phyloP scores from a whole-genome alignment of 306 rosid genomes.

The Trifolium pratense region DNA sequence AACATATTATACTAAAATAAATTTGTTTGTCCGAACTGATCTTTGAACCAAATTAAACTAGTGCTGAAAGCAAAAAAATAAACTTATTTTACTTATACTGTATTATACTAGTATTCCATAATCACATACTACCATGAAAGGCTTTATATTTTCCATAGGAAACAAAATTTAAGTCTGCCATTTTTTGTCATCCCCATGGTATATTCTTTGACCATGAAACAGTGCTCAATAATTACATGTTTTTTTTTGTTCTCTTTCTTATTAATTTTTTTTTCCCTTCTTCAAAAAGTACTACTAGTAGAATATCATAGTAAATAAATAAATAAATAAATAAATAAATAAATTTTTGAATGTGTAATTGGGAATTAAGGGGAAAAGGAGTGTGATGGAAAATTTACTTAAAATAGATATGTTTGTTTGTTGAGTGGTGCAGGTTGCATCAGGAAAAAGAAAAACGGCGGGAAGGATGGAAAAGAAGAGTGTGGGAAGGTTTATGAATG shows the following conservation, averaged over 20 bases:
- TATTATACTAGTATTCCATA: not conserved
- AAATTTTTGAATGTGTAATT: conserved; percentile 31
- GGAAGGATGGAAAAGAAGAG: conserved; percentile 79
- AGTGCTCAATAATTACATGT: not conserved
- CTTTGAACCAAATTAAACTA: too few species aligned
- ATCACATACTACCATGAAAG: conserved; percentile 22
- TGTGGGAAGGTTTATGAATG: conserved; percentile 92
- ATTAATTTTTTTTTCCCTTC: too few species aligned
- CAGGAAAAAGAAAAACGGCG: conserved; percentile 89
- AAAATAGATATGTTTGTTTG: conserved; percentile 37
- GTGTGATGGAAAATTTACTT: conserved; percentile 47
- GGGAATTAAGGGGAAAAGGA: conserved; percentile 44
- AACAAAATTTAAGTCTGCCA: conserved; percentile 26
- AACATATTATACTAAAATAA: not conserved
- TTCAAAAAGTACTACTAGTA: too few species aligned
- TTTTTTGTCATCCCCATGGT: conserved; percentile 6
- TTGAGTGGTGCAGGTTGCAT: conserved; percentile 60
- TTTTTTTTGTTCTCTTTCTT: not conserved
- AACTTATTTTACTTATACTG: too few species aligned
- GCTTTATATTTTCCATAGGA: conserved; percentile 32
- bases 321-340: too few species aligned
- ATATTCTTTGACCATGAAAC: conserved; percentile 40
- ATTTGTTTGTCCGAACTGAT: not conserved
- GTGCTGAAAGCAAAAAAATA: too few species aligned
- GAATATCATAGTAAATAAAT: too few species aligned